Evolutionary conservation across 306 rosid species (phyloP).

Genomic region (Sindora glabra): DNA sequence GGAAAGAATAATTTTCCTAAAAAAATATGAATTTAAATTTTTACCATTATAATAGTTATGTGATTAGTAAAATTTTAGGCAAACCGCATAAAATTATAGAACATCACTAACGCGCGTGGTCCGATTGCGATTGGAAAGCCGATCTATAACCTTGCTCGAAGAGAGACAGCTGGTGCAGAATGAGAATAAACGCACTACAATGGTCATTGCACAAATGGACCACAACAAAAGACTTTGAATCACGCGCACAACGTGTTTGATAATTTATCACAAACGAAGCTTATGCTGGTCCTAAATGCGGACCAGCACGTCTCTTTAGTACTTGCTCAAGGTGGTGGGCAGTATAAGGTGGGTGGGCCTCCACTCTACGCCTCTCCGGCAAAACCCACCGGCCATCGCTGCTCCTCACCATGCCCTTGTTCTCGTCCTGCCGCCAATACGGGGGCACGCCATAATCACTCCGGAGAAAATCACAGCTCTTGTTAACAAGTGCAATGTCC

Average conservation of each 20-base stretch:
- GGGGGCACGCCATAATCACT: conserved; percentile 44
- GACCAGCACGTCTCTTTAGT: neutral
- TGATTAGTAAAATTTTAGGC: too few relatives aligned
- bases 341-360: conserved; percentile 53
- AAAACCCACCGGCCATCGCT: conserved; percentile 55
- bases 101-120: too few relatives aligned
- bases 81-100: too few relatives aligned
- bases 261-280: neutral
- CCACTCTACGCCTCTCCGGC: conserved; percentile 45
- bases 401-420: conserved; percentile 56
- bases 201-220: neutral
- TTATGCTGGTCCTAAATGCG: conserved; percentile 5
- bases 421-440: conserved; percentile 65
- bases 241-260: neutral
- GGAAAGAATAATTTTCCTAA: too few relatives aligned
- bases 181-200: neutral
- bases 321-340: conserved; percentile 40
- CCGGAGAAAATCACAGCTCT: conserved; percentile 38
- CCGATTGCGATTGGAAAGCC: too few relatives aligned
- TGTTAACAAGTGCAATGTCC: conserved; percentile 58
- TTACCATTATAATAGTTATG: too few relatives aligned
- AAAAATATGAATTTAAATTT: too few relatives aligned
- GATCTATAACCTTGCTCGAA: too few relatives aligned
- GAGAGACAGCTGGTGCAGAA: too few relatives aligned
- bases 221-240: neutral